Evolutionary conservation across 2,329 filamentous ascomycete genomes (phyloP).

Genomic region (Neopestalotiopsis sp.): DNA sequence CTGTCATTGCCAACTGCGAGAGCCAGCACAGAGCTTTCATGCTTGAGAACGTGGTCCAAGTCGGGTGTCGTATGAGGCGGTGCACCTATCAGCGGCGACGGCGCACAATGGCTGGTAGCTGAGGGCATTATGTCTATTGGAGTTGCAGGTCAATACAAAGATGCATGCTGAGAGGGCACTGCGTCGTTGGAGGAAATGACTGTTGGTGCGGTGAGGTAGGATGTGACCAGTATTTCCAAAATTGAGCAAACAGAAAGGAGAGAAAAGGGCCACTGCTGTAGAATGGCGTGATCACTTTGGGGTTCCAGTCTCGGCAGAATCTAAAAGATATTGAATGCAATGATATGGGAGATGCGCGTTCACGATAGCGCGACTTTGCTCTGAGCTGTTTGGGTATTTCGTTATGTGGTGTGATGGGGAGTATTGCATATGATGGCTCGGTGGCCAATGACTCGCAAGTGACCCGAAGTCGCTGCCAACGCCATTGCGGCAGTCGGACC

Average conservation of each 20-base stretch:
- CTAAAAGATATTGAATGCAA: too few species aligned
- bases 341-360: too few species aligned
- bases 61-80: constrained; percentile 54
- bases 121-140: constrained; percentile 28
- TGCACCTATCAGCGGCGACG: constrained; percentile 33
- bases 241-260: too few species aligned
- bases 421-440: too few species aligned
- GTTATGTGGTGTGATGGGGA: too few species aligned
- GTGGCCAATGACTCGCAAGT: too few species aligned
- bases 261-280: too few species aligned
- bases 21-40: constrained; percentile 80
- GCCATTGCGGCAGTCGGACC: too few species aligned
- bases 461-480: neutral
- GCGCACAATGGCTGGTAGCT: constrained; percentile 24
- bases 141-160: constrained; percentile 19
- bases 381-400: too few species aligned
- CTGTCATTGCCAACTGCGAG: constrained; percentile 80
- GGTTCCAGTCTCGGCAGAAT: too few species aligned
- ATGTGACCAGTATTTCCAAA: neutral
- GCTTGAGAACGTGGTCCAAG: constrained; percentile 75
- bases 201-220: neutral
- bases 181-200: neutral
- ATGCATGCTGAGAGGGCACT: neutral
- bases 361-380: too few species aligned
- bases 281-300: too few species aligned